Evolutionary conservation across 2,329 filamentous ascomycete species (phyloP).

Genomic region (Colletotrichum liriopes): DNA sequence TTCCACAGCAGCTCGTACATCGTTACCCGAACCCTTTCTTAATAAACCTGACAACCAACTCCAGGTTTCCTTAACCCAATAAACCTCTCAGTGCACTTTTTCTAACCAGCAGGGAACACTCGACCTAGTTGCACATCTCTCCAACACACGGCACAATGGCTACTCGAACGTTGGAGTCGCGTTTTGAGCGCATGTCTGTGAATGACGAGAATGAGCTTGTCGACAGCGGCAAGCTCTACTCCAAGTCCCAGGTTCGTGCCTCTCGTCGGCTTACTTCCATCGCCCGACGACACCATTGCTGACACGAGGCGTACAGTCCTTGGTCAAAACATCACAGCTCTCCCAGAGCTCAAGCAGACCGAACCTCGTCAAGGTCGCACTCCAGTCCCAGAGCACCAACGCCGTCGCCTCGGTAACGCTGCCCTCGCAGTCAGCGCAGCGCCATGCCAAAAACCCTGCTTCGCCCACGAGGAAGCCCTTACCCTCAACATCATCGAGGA

Average conservation of each 20-base stretch:
- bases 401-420: constrained; percentile 77
- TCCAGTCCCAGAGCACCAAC: constrained; percentile 83
- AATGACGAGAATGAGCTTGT: constrained; percentile 86
- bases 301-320: constrained; percentile 52
- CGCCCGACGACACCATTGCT: constrained; percentile 46
- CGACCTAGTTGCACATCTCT: constrained; percentile 29
- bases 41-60: constrained; percentile 28
- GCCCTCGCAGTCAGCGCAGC: constrained; percentile 76
- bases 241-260: constrained; percentile 81
- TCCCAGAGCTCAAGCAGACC: constrained; percentile 75
- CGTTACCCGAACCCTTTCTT: constrained; percentile 36
- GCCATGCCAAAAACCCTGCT: constrained; percentile 61
- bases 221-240: constrained; percentile 69
- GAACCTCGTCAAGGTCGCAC: constrained; percentile 87
- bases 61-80: constrained; percentile 11
- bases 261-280: background rate
- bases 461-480: constrained; percentile 69
- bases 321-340: constrained; percentile 60
- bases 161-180: constrained; percentile 84
- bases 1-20: constrained; percentile 29
- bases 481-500: constrained; percentile 56
- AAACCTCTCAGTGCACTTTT: constrained; percentile 31
- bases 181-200: constrained; percentile 91
- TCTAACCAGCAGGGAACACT: constrained; percentile 42
- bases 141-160: constrained; percentile 68